These are phyloP conservation scores for Rubia balearica DNA, from an alignment of 305 asterid species.

Conservation along the genomic window DNA sequence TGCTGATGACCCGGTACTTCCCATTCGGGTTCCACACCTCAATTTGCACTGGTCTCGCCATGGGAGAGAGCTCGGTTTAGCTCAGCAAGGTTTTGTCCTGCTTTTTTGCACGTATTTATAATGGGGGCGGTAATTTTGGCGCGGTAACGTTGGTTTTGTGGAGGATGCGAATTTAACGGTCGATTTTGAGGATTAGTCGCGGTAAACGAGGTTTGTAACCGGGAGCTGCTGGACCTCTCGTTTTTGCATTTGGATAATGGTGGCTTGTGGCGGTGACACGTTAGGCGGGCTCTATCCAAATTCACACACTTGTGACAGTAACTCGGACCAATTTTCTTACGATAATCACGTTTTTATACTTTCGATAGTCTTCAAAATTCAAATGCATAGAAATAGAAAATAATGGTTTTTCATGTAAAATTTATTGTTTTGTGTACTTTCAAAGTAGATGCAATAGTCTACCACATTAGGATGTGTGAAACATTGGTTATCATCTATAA, in stretches of 20 bases:
- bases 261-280: conserved; percentile 15
- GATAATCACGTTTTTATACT: too few species aligned
- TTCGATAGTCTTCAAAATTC: too few species aligned
- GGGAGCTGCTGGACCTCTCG: conserved; percentile 6
- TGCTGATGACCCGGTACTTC: conserved; percentile 80
- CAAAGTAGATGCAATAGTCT: too few species aligned
- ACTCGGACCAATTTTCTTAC: too few species aligned
- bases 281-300: conserved; percentile 7
- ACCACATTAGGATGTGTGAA: too few species aligned
- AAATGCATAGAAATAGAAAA: too few species aligned
- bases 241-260: conserved; percentile 14
- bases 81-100: neutral
- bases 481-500: too few species aligned
- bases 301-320: neutral
- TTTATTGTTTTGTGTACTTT: too few species aligned
- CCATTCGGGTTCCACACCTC: conserved; percentile 94
- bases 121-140: neutral
- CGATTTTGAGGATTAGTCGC: neutral
- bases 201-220: neutral
- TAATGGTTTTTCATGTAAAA: too few species aligned
- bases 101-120: neutral
- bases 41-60: conserved; percentile 73
- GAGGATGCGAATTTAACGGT: neutral
- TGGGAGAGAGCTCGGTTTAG: conserved; percentile 7
- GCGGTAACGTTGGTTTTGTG: neutral